Conservation (phyloP, 164 flowering plant genomes). For the Macadamia tetraphylla region DNA sequence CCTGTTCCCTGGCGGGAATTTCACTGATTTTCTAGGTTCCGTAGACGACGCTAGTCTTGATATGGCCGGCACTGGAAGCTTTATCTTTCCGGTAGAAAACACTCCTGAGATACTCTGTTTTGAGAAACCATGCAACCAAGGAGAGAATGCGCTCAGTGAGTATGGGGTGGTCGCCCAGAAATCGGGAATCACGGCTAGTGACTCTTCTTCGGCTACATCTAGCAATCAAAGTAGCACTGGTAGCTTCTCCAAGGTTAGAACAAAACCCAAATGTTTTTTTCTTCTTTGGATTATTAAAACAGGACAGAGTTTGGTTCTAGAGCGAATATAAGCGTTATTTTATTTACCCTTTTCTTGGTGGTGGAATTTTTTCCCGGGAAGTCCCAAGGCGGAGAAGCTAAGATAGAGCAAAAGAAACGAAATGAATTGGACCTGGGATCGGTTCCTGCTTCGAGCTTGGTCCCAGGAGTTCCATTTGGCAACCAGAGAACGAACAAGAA, state of each 20-base stretch:
- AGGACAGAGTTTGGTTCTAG: neutral
- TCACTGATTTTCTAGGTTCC: slow-evolving; percentile 40
- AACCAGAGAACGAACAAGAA: slow-evolving; percentile 28
- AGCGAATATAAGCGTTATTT: neutral
- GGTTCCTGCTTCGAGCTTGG: slow-evolving; percentile 9
- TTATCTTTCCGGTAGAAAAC: slow-evolving; percentile 16
- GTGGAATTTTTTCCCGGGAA: slow-evolving; percentile 7
- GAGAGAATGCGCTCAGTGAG: slow-evolving; percentile 8
- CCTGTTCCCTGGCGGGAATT: slow-evolving; percentile 21
- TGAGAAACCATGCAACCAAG: slow-evolving; percentile 22
- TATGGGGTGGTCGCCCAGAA: slow-evolving; percentile 14
- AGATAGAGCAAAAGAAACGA: slow-evolving; percentile 32
- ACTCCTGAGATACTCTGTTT: slow-evolving; percentile 59
- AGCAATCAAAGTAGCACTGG: slow-evolving; percentile 21
- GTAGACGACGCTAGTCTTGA: slow-evolving; percentile 24
- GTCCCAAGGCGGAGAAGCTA: slow-evolving; percentile 8
- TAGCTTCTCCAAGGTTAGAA: slow-evolving; percentile 26
- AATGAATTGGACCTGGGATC: slow-evolving; percentile 20
- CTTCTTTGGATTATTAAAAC: neutral
- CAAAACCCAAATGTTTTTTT: neutral
- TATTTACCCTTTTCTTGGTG: neutral
- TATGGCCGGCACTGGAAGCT: slow-evolving; percentile 7
- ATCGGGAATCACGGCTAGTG: slow-evolving; percentile 37
- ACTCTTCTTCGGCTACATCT: slow-evolving; percentile 45
- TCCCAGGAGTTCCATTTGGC: slow-evolving; percentile 13